Conservation (phyloP, 768 basidiomycete species). For the Dioszegia aurantiaca region DNA sequence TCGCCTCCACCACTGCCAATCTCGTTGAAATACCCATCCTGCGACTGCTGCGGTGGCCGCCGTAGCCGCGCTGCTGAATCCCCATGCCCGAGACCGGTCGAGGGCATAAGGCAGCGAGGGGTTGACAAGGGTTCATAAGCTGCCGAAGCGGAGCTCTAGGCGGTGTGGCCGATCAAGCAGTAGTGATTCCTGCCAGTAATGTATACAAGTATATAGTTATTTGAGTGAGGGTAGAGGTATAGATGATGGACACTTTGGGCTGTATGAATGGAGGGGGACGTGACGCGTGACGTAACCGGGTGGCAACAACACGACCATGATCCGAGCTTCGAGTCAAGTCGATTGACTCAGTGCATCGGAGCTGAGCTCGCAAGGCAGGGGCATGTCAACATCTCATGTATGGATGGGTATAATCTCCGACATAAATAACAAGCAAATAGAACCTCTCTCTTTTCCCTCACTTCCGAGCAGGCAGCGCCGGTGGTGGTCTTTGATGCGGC, state of each 20-base stretch:
- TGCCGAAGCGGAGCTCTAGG: conserved; percentile 3
- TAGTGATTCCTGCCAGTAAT: too few species aligned
- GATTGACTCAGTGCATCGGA: too few species aligned
- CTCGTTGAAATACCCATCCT: neutral
- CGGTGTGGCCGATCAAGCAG: too few species aligned
- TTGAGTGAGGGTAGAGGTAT: conserved; percentile 1
- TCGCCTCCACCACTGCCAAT: neutral
- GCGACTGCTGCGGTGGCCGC: neutral
- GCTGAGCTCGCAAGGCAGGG: neutral
- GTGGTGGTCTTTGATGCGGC: conserved; percentile 12
- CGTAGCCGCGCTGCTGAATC: neutral
- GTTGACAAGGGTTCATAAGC: neutral
- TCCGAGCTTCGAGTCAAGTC: neutral
- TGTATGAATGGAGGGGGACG: conserved; percentile 2
- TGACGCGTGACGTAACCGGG: neutral
- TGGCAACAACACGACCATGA: neutral
- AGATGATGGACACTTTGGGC: neutral
- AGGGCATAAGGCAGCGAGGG: conserved; percentile 6
- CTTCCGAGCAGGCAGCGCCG: conserved; percentile 3
- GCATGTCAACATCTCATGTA: neutral
- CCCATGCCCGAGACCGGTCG: conserved; percentile 8
- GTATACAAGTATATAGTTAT: too few species aligned
- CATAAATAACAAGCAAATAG: neutral
- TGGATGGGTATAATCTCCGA: neutral
- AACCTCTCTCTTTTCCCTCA: neutral